Base-by-base conservation (phyloP, 768 basidiomycete genomes). In the Mycena venus region DNA sequence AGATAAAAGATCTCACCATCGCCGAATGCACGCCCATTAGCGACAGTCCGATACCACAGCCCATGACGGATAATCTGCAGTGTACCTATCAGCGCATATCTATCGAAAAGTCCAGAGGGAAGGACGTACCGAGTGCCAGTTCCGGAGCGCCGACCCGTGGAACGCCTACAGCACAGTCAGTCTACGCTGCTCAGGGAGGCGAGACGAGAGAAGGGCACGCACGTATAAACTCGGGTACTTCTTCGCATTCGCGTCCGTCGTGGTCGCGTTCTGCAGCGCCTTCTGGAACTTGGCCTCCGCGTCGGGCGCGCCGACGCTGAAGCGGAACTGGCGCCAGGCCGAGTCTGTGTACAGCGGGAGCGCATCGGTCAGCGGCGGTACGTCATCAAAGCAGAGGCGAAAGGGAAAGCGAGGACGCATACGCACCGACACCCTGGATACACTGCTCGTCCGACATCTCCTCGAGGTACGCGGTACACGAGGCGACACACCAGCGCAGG, bases 31-130 rank as follows among this genome's bases (percentile, higher is more conserved):
- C 93, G 83, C 15, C 93, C 93, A 79, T 94, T 81, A 23, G 86
- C 80, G 17, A 91, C 78, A 0, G 80, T 79, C 79, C 89, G 90
- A 80, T 85, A 91, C 90, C 92, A 93, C 11, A 94, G 83, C 3
- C 93, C 93, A 79, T 93, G 91, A 21, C 93, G 89, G 59, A 94
- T 90, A 69, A 94, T 93, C 92, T 93, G 71, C 29, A 19, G n/a
- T n/a, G 23, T 60, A 29, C 25, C n/a, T 61, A 44, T 58, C 38
- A 72, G 44, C 32, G 49, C 44, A n/a, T 23, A 32, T 29, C 14
- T 19, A 12, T 62, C 40, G 34, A 23, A 31, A 34, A 42, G 27
- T 25, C 60, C 25, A 40, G 21, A 17, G 49, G 27, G 21, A 65
- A 55, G 23, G 21, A 67, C 86, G 34, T 81, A 92, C 92, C 31